Conservation (phyloP, 2,329 filamentous ascomycete species). For the Aspergillus sp. region DNA sequence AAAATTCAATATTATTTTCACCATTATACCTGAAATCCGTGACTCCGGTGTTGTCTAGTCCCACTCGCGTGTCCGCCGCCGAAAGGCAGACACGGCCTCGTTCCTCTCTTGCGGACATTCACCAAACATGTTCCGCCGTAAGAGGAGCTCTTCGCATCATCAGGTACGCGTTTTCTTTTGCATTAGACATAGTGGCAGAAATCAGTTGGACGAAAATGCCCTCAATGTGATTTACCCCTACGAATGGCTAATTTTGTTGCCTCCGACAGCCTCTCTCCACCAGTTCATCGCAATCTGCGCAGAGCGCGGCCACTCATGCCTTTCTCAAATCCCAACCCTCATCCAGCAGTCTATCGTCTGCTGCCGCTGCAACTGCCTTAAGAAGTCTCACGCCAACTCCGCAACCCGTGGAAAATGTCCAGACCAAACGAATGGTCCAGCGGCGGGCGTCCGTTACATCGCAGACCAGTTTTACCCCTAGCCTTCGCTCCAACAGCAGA, state of each 20-base stretch:
- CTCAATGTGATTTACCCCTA: not conserved
- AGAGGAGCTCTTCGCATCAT: slow-evolving; percentile 39
- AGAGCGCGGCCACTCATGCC: slow-evolving; percentile 75
- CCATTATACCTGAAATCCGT: not conserved
- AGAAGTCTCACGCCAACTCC: slow-evolving; percentile 73
- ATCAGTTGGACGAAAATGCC: too few relatives aligned
- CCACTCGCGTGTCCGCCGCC: slow-evolving; percentile 7
- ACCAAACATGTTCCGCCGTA: slow-evolving; percentile 37
- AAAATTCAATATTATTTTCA: not conserved
- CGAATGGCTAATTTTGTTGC: slow-evolving; percentile 8
- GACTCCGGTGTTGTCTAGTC: not conserved
- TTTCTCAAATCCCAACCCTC: slow-evolving; percentile 66
- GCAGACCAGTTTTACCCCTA: slow-evolving; percentile 46
- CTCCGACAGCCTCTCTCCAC: slow-evolving; percentile 55
- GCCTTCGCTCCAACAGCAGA: slow-evolving; percentile 35
- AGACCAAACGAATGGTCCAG: slow-evolving; percentile 79
- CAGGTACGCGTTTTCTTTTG: slow-evolving; percentile 16
- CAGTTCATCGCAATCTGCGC: slow-evolving; percentile 66
- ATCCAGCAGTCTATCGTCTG: slow-evolving; percentile 67
- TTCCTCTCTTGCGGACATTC: slow-evolving; percentile 3
- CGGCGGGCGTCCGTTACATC: slow-evolving; percentile 70
- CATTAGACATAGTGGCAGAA: too few relatives aligned
- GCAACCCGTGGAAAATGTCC: slow-evolving; percentile 72
- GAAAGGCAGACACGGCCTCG: slow-evolving; percentile 2
- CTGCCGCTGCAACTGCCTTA: slow-evolving; percentile 81